These are phyloP conservation scores for Nitzschia sp. DNA, from an alignment of 108 stramenopile species.

Conservation along the genomic window DNA sequence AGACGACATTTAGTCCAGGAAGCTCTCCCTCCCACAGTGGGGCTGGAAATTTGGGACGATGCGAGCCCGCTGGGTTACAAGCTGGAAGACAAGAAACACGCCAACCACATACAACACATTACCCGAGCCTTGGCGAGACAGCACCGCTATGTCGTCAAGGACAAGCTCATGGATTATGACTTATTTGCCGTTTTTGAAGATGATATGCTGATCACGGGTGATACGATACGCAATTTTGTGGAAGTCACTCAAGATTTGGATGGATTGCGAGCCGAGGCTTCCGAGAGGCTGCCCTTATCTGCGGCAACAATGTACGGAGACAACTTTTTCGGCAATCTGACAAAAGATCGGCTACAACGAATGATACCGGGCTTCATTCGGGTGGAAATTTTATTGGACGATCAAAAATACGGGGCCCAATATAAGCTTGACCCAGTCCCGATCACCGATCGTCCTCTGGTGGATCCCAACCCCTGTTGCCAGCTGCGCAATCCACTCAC, in stretches of 20 bases:
- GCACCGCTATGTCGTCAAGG: slow-evolving; percentile 71
- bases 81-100: slow-evolving; percentile 19
- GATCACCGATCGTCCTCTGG: slow-evolving; percentile 4
- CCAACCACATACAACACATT: slow-evolving; percentile 17
- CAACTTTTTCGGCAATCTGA: slow-evolving; percentile 30
- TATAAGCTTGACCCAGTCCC: slow-evolving; percentile 32
- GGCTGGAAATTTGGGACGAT: slow-evolving; percentile 66
- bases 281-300: slow-evolving; percentile 13
- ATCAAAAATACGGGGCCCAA: slow-evolving; percentile 22
- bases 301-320: background rate
- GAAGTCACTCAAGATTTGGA: slow-evolving; percentile 57
- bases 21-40: slow-evolving; percentile 49
- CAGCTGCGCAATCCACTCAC: background rate
- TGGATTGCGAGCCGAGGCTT: slow-evolving; percentile 33
- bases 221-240: slow-evolving; percentile 52
- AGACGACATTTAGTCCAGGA: slow-evolving; percentile 39
- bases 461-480: slow-evolving; percentile 24
- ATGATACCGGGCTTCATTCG: slow-evolving; percentile 66
- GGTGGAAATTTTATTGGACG: slow-evolving; percentile 52
- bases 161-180: slow-evolving; percentile 62
- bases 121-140: slow-evolving; percentile 62
- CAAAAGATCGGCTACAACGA: slow-evolving; percentile 42
- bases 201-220: slow-evolving; percentile 50
- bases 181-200: slow-evolving; percentile 66
- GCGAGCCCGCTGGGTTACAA: slow-evolving; percentile 67